Conservation (phyloP, 495 filamentous ascomycete species). For the Lophiostoma macrostomum region DNA sequence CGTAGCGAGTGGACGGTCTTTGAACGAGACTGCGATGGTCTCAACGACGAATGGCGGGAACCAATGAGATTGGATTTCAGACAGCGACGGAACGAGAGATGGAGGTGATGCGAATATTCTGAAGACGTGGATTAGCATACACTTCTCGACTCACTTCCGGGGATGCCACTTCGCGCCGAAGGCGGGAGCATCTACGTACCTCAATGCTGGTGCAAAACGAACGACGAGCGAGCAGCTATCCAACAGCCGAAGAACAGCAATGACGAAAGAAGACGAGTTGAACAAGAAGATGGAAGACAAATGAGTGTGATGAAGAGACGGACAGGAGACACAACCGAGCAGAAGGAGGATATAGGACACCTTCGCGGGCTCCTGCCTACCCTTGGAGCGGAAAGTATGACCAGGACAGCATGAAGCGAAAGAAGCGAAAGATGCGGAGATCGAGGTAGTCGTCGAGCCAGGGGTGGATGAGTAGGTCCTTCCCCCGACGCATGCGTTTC, state of each 20-base stretch:
- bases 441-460: too few relatives aligned
- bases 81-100: constrained; percentile 22
- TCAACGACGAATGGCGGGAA: neutral
- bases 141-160: too few relatives aligned
- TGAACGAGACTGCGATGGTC: neutral
- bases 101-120: constrained; percentile 32
- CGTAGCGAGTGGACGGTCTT: neutral
- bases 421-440: neutral
- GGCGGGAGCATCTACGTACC: constrained; percentile 10
- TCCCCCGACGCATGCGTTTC: too few relatives aligned
- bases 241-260: constrained; percentile 33
- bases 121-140: too few relatives aligned
- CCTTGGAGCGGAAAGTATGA: neutral
- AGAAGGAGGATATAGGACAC: constrained; percentile 22
- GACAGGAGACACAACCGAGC: neutral
- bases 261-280: constrained; percentile 26
- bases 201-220: constrained; percentile 20
- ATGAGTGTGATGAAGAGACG: constrained; percentile 26
- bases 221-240: constrained; percentile 29
- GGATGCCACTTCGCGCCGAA: too few relatives aligned
- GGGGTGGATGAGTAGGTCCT: too few relatives aligned
- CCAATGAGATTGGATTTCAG: constrained; percentile 6
- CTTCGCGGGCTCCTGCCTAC: constrained; percentile 14
- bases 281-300: constrained; percentile 34
- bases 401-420: constrained; percentile 8